These are phyloP conservation scores for Boletus subcaerulescens DNA, from an alignment of 768 basidiomycete species.

Conservation along the genomic window DNA sequence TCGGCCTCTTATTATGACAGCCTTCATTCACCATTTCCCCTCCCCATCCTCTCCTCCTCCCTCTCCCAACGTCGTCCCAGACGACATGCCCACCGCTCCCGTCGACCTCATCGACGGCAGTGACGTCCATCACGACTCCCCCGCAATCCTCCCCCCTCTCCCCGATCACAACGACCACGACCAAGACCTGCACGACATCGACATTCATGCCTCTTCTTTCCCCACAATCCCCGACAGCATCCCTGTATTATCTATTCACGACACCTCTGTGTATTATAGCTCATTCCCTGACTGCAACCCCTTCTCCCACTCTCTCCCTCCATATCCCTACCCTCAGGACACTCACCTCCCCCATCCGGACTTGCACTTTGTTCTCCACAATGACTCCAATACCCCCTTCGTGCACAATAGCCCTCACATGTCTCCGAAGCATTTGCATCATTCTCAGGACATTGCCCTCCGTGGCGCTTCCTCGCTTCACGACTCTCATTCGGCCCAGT, in stretches of 20 bases:
- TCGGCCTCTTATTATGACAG: conserved; percentile 33
- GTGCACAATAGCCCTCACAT: conserved; percentile 22
- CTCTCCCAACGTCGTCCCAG: background rate
- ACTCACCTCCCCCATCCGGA: conserved; percentile 26
- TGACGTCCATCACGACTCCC: conserved; percentile 19
- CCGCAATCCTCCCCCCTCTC: conserved; percentile 14
- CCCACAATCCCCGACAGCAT: conserved; percentile 12
- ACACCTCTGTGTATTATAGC: conserved; percentile 32
- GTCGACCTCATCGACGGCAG: conserved; percentile 16
- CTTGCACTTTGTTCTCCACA: conserved; percentile 26
- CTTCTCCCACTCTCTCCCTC: conserved; percentile 20
- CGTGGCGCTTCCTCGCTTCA: conserved; percentile 20
- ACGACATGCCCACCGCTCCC: conserved; percentile 22
- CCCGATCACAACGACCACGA: conserved; percentile 25
- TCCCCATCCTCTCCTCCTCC: conserved; percentile 9
- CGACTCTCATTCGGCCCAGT: conserved; percentile 28
- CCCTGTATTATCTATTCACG: conserved; percentile 35
- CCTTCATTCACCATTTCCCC: conserved; percentile 20
- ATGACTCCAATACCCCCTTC: conserved; percentile 17
- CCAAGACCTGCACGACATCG: conserved; percentile 32
- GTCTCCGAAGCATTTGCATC: conserved; percentile 29
- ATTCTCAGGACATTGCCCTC: conserved; percentile 20
- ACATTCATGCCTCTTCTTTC: conserved; percentile 29
- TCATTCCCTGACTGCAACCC: conserved; percentile 25
- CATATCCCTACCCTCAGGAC: conserved; percentile 29